Evolutionary conservation across 768 basidiomycete genomes (phyloP).

Genomic region (Obba rivulosa): DNA sequence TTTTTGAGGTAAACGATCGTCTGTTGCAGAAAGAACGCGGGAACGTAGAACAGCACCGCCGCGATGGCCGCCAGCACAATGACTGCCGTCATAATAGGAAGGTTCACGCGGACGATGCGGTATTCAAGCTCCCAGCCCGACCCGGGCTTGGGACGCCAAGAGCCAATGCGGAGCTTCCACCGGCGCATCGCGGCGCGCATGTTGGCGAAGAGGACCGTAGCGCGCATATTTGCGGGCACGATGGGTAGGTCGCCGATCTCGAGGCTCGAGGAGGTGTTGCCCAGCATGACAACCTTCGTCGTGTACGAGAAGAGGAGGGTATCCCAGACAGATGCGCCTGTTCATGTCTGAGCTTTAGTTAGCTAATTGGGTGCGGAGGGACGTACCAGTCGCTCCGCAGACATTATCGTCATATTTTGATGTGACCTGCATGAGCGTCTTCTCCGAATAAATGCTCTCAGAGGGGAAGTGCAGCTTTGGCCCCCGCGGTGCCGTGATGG

Average conservation of each 20-base stretch:
- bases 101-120: slow-evolving; percentile 56
- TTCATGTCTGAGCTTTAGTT: too few relatives aligned
- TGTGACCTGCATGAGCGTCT: slow-evolving; percentile 53
- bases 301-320: slow-evolving; percentile 82
- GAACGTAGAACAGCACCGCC: slow-evolving; percentile 60
- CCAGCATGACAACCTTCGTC: slow-evolving; percentile 82
- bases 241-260: slow-evolving; percentile 89
- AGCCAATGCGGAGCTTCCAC: slow-evolving; percentile 44
- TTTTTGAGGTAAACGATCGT: slow-evolving; percentile 63
- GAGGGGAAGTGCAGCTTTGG: slow-evolving; percentile 72
- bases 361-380: too few relatives aligned
- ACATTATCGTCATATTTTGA: slow-evolving; percentile 73
- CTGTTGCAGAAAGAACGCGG: slow-evolving; percentile 54
- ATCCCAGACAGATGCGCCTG: slow-evolving; percentile 54
- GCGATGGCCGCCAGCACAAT: slow-evolving; percentile 46
- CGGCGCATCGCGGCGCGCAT: slow-evolving; percentile 58
- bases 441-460: slow-evolving; percentile 70
- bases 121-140: slow-evolving; percentile 63
- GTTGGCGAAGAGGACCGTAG: slow-evolving; percentile 49
- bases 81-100: slow-evolving; percentile 32
- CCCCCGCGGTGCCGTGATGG: slow-evolving; percentile 56
- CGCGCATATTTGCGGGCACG: slow-evolving; percentile 68
- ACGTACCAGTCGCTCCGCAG: slow-evolving; percentile 41
- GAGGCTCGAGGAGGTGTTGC: slow-evolving; percentile 64
- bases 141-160: slow-evolving; percentile 56